Percentiles rank a stretch among this genome's conserved stretches.
phyloP scores from a whole-genome alignment of 257 asterid species.

The Plantago elongata region DNA sequence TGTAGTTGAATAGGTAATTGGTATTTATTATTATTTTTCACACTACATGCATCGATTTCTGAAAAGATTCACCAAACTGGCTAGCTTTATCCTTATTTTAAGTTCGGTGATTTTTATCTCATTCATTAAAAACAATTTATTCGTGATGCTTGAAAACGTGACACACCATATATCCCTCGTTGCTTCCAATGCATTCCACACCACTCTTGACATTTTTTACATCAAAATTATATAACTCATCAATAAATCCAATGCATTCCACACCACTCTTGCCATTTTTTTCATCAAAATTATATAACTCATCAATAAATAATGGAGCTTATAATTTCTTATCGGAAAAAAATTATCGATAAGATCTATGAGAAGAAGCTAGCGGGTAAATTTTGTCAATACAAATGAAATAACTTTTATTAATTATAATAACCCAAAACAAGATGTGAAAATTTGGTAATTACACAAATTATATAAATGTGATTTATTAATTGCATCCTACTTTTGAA shows the following conservation, averaged over 20 bases:
- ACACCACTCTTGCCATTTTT: neutral
- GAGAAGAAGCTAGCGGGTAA: neutral
- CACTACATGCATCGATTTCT: no score
- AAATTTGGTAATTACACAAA: neutral
- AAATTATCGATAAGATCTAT: no score
- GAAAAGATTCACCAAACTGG: no score
- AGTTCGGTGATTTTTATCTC: neutral
- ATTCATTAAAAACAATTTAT: neutral
- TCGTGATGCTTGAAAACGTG: neutral
- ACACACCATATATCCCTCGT: neutral
- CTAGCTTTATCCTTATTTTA: no score
- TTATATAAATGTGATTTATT: constrained; percentile 16
- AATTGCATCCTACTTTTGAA: constrained; percentile 10
- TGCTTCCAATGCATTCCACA: neutral
- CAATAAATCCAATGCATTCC: neutral
- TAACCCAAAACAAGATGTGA: no score
- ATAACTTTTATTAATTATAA: no score
- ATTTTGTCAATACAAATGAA: neutral
- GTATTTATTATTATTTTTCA: neutral
- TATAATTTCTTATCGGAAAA: no score
- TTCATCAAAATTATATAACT: no score
- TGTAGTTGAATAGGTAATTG: neutral
- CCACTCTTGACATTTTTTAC: neutral
- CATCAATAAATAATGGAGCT: no score
- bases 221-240: no score